Conservation (phyloP, 2,329 filamentous ascomycete genomes). For the Phyllosticta capitalensis region DNA sequence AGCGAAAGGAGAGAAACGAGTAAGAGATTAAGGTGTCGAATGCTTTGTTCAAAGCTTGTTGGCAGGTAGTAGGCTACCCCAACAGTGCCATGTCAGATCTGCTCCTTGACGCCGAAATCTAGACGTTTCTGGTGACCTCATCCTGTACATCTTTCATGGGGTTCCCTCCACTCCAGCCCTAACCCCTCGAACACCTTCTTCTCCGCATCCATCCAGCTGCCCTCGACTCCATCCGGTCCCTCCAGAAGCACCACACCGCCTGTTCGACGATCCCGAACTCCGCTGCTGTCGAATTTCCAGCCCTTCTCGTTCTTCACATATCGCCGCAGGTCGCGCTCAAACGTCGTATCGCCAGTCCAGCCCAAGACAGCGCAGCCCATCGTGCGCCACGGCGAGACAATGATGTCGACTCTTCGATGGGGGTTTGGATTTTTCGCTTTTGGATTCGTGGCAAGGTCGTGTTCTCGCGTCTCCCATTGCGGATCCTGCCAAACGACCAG, state of each 20-base stretch:
- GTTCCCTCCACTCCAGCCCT: conserved; percentile 44
- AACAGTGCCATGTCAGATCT: too few relatives aligned
- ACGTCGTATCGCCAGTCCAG: conserved; percentile 84
- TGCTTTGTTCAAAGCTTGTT: too few relatives aligned
- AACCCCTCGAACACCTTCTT: conserved; percentile 69
- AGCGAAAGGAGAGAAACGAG: too few relatives aligned
- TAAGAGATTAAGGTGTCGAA: too few relatives aligned
- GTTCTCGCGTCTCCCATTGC: conserved; percentile 28
- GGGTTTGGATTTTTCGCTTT: conserved; percentile 56
- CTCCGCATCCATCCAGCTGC: conserved; percentile 61
- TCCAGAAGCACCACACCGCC: conserved; percentile 66
- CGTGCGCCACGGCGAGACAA: conserved; percentile 80
- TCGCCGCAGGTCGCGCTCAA: conserved; percentile 72
- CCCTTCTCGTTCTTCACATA: conserved; percentile 64
- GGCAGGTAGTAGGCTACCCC: too few relatives aligned
- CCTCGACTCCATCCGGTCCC: conserved; percentile 34
- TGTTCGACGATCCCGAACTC: conserved; percentile 57
- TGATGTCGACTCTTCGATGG: conserved; percentile 85
- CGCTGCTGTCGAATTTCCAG: conserved; percentile 88
- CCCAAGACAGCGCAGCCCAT: conserved; percentile 80
- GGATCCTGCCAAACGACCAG: conserved; percentile 86
- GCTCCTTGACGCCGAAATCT: too few relatives aligned
- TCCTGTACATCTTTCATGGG: conserved; percentile 36
- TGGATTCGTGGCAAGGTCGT: conserved; percentile 25
- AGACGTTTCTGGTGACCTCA: conserved; percentile 17